A percentile compares a stretch with the other conserved stretches of the same genome.
Evolutionary conservation across 1,284 basidiomycete species (phyloP).

Genomic region (Malassezia furfur): DNA sequence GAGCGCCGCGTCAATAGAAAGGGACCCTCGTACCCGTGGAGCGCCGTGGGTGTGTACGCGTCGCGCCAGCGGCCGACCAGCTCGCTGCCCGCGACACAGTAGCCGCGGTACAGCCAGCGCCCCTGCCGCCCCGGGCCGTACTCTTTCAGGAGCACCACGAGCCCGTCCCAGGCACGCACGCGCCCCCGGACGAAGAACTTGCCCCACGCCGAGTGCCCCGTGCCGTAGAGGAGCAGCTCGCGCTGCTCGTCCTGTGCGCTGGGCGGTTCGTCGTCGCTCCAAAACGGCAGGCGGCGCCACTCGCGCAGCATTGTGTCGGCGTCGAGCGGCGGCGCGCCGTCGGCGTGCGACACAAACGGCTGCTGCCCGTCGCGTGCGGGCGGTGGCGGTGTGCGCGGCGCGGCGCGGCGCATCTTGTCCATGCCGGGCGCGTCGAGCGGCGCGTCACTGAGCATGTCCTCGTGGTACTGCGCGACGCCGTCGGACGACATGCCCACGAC

Average conservation of each 20-base stretch:
- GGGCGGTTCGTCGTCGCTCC: not conserved
- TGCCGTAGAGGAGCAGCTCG: conserved; percentile 2
- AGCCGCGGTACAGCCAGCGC: conserved; percentile 1
- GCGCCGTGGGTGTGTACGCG: not conserved
- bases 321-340: not conserved
- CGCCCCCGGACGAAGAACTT: conserved; percentile 1
- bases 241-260: not conserved
- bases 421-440: not conserved
- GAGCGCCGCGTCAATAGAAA: not conserved
- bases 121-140: conserved; percentile 3
- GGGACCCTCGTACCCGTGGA: conserved; percentile 5
- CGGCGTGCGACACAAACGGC: not conserved
- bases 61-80: conserved; percentile 10
- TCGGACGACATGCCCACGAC: not conserved
- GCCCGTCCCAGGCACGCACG: conserved; percentile 6
- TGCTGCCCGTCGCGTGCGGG: not conserved
- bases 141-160: conserved; percentile 1
- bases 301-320: not conserved
- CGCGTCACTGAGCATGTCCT: not conserved
- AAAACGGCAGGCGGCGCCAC: not conserved
- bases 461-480: not conserved
- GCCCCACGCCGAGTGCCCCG: conserved; percentile 9
- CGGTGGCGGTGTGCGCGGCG: not conserved
- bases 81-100: not conserved
- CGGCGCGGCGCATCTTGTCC: not conserved